Evolutionary conservation across 2,329 filamentous ascomycete species (phyloP), one percentile per base, ranked within the genome.

Genomic region (Pseudocercospora fijiensis): DNA sequence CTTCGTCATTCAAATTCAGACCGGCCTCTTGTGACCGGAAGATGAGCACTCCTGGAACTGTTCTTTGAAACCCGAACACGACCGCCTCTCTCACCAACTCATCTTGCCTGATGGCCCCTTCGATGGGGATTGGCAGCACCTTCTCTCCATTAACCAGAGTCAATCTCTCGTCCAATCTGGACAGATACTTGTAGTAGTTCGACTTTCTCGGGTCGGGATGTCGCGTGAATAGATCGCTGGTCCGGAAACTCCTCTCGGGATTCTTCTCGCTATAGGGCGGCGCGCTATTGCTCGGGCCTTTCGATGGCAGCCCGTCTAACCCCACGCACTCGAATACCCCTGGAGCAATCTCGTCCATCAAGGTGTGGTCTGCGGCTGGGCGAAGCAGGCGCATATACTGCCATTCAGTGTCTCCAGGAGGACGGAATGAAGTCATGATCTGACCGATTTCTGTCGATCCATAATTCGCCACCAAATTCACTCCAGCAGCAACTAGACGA

Each of bases 361-460:
- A 58, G 1, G 71, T 70, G 45, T 67, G 67, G 20, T 74, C 69
- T 9, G 71, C 65, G 4, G 72, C 70, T 10, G 71, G 70, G 68
- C 5, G 74, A 65, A 73, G 78, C 63, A 76, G 78, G 20, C 71
- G 74, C 6, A 85, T 72, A 65, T 87, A 89, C 69, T 86, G 84
- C 87, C 86, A 89, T 2, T 78, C 82, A 47, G 81, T 81, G 71
- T 88, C 86, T 1, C 76, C 80, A 2, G 73, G 71, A 0, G 81
- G 78, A 9, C 86, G 78, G 66, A 83, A 82, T 0, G 85, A 86
- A 0, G 84, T 87, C 84, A 87, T 87, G 13, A 88, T 73, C 69
- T 86, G 82, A 5, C 86, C 85, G 0, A 82, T 84, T 71, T 89
- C 86, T 0, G 86, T 88, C 2, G 81, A 84, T 22, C 66, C 75